Base-by-base conservation (phyloP, 2,329 filamentous ascomycete genomes). In the Colletotrichum sp. region DNA sequence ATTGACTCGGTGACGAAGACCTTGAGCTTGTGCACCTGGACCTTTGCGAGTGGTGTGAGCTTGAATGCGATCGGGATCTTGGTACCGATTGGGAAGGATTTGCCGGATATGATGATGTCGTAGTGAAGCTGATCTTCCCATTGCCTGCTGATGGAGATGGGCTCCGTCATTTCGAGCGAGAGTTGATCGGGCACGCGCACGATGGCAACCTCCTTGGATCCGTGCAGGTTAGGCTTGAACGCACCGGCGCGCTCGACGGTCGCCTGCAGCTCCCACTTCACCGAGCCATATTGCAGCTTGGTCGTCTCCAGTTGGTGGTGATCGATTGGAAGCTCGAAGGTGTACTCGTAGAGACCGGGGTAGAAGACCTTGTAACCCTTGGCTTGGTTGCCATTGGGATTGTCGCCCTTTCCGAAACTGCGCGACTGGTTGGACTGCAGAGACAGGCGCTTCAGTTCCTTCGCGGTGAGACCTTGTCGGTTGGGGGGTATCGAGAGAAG, bases 41-140 rank as follows among this genome's bases (percentile, higher is more conserved):
- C 96, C 86, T 98, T 98, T 76, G 96, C 96, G 26, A 98, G 86
- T 0, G 96, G 96, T 1, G 96, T 98, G 78, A 98, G 89, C 84
- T 98, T 98, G 88, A 98, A 98, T 2, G 96, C 96, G 75, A 98
- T 97, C 1, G 96, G 96, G 18, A 98, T 95, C 80, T 94, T 94
- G 52, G 94, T 91, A 18, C 96, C 96, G 24, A 98, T 91, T 1
- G 96, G 95, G 76, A 98, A 98, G 1, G 96, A 98, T 88, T 98
- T 98, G 71, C 96, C 96, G 2, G 96, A 98, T 71, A 98, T 98
- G 82, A 98, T 93, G 79, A 98, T 98, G 81, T 98, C 96, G 85
- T 98, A 98, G 81, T 98, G 95, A 36, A 98, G 88, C 81, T 98
- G 96, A 79, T 98, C 96, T 82, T 98, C 96, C 96, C 96, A 98